Conservation (phyloP, 2,329 filamentous ascomycete genomes). For the Furcasterigmium sp. region DNA sequence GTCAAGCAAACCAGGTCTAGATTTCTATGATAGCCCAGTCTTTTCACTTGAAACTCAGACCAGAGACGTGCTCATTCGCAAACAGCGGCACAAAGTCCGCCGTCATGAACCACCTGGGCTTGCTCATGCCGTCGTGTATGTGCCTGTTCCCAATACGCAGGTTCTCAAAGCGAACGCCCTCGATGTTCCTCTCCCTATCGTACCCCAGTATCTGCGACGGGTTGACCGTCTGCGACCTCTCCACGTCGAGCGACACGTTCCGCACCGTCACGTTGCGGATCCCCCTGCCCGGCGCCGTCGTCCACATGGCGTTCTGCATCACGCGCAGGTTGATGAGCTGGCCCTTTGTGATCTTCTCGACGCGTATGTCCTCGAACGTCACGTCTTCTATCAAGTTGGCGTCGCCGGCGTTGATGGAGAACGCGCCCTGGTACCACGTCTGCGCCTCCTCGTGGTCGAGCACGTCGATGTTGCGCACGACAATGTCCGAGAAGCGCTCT, state of each 20-base stretch:
- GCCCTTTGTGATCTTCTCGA: slow-evolving; percentile 23
- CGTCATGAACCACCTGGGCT: slow-evolving; percentile 8
- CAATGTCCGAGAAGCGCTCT: slow-evolving; percentile 22
- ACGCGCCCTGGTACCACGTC: slow-evolving; percentile 26
- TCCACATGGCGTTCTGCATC: slow-evolving; percentile 27
- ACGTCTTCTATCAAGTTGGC: slow-evolving; percentile 23
- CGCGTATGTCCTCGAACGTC: slow-evolving; percentile 20
- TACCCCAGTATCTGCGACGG: slow-evolving; percentile 13
- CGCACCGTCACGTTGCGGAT: slow-evolving; percentile 22
- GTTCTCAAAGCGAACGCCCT: slow-evolving; percentile 16
- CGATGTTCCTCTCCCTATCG: slow-evolving; percentile 5
- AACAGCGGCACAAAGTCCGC: slow-evolving; percentile 7
- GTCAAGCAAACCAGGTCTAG: too few relatives aligned
- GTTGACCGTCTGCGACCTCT: slow-evolving; percentile 6
- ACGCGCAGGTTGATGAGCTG: slow-evolving; percentile 27
- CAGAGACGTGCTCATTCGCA: slow-evolving; percentile 14
- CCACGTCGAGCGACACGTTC: slow-evolving; percentile 13
- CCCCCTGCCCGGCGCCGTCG: slow-evolving; percentile 22
- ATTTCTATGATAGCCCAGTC: too few relatives aligned
- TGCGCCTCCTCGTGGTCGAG: slow-evolving; percentile 28
- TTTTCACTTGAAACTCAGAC: slow-evolving; percentile 6
- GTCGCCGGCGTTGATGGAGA: slow-evolving; percentile 26
- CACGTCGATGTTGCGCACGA: slow-evolving; percentile 27
- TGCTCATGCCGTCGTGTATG: slow-evolving; percentile 13
- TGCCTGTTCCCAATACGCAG: slow-evolving; percentile 15